Base-by-base conservation (phyloP, 1,284 basidiomycete species). In the Ceratobasidium sp. region DNA sequence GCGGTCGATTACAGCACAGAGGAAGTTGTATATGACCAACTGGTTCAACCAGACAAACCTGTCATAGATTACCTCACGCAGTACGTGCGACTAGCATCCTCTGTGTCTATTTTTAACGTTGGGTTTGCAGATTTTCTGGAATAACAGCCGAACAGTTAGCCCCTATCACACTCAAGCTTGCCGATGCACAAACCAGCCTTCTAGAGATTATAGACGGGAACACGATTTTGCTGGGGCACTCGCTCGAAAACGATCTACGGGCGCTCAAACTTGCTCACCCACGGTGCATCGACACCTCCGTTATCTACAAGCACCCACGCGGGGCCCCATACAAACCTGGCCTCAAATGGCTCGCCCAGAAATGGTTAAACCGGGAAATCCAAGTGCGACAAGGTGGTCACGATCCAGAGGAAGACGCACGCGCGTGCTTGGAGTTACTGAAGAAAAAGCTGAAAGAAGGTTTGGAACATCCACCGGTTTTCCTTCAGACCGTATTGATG, bases 161-260 rank as follows among this genome's bases (percentile, higher is more conserved):
- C 0, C 84, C 84, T 0, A 90, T 94, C 0, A 95, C 90, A 0
- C 94, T 93, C 0, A 93, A 92, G 0, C 89, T 96, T 19, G 83
- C 89, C 0, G 86, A 94, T 78, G 92, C 96, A 2, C 96, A 97
- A 83, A 81, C 86, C 0, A 88, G 91, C 57, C 83, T 96, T 29
- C 83, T 95, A 67, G 83, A 84, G 11, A 80, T 81, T n/a, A 85
- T 85, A 79, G 87, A 87, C 0, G 89, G 90, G 0, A 91, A 91
- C 0, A 94, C 95, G 1, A 92, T 97, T 80, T 90, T 98, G 19
- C 86, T 98, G n/a, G 96, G 96, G 0, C 96, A 98, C 83, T 97
- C 95, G 1, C 89, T 98, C 65, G 96, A 97, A 85, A 96, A 93
- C 40, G 96, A 98, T 82, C 87, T 98, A 44, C 90, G 89, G 79